Evolutionary conservation across 768 basidiomycete species (phyloP), one percentile per base, ranked within the genome.

Genomic region (Lyophyllum semitale): DNA sequence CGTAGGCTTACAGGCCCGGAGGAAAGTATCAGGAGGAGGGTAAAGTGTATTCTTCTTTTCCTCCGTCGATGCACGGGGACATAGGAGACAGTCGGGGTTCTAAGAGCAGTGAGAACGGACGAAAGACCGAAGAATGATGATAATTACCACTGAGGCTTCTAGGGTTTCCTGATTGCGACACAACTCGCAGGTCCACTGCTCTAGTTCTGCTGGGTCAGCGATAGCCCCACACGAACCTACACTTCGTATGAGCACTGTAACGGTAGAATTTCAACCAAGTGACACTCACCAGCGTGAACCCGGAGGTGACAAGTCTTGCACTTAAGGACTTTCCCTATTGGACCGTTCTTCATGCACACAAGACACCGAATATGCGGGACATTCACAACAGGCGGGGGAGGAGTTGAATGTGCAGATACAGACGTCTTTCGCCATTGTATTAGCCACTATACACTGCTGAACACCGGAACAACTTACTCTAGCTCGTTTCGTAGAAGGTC

Each of bases 1-100:
- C 0, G 95, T 96, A 7, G 92, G 92, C 66, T 95, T 96, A 66
- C 84, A 85, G 38, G 85, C 84, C 52, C 92, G 81, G 54, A 95
- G 73, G 66, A 80, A 95, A 27, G 78, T 80, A 62, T 88, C 84
- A 4, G 82, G 62, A 4, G 83, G 73, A 37, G 83, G 80, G 48
- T 75, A 73, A 26, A 75, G 69, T 5, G 70, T 66, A 56, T 73
- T 75, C 66, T 76, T 80, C 58, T 74, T 80, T 23, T 81, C 76
- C 57, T 84, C 82, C 40, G 76, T 71, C 22, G 75, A 70, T 44
- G 74, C 68, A 18, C 84, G 81, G 8, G 94, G 92, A 68, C 95
- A 97, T 17, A 97, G 77, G 2, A 95, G 75, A 68, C 95, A 97
- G 53, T 88, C 84, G n/a, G 85, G 76, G 61, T 85, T 88, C 94